Evolutionary conservation across 306 rosid species (phyloP), one percentile per base, ranked within the genome.

Genomic region (Macrotyloma uniflorum): DNA sequence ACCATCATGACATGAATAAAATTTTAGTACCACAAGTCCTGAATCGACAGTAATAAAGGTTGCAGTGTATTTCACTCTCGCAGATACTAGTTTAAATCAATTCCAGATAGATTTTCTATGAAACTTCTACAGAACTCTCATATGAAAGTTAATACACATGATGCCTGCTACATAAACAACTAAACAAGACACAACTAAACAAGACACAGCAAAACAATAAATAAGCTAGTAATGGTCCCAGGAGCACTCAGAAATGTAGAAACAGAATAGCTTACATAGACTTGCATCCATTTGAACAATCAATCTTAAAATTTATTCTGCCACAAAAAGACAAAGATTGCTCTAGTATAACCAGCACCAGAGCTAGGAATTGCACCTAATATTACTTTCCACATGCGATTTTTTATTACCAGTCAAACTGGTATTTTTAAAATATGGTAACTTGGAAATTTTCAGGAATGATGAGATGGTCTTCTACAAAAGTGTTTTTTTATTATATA

Each of bases 261-360:
- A 47, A 47, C 51, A 63, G 24, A 63, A 20, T 30, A 33, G 16
- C 36, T 49, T 10, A 43, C 22, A 59, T 5, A 1, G 19, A 16
- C 69, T 62, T 14, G 16, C 26, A 75, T 75, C 47, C 38, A 30
- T 54, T 47, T 46, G 63, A 62, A 75, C 11, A 55, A 75, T 46
- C 35, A n/a, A n/a, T n/a, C 16, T 75, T 28, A 24, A 38, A 38
- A 8, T 3, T 19, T 43, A 12, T 61, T 74, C 53, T 42, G 28
- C 45, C 20, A 58, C n/a, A 40, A 40, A 74, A 18, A 45, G 22
- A 8, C 4, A 38, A 46, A 26, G 28, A 57, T 57, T 57, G 18
- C 43, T 28, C 1, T 12, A 15, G 67, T 45, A 18, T 61, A 75
- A 19, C 46, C 30, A 33, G 38, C 36, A 76, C 46, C 38, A 49